phyloP scores from a whole-genome alignment of 345 rosid genomes.

The Rhizophora apiculata region DNA sequence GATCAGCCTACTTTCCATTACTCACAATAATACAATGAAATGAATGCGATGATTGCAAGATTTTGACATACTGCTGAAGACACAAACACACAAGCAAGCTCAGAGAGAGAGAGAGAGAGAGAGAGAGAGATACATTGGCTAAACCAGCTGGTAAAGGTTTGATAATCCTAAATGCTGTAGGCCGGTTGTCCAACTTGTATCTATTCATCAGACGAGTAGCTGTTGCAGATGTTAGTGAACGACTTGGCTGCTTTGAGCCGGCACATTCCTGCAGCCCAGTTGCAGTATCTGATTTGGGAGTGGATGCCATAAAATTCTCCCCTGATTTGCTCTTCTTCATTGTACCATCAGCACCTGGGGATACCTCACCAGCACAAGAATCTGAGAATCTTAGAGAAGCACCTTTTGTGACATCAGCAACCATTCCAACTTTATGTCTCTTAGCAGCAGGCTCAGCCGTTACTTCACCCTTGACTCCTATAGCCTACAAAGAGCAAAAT shows the following conservation, averaged over 20 bases:
- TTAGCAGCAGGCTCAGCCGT: slow-evolving; percentile 57
- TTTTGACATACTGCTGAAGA: too few species aligned
- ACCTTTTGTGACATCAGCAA: slow-evolving; percentile 38
- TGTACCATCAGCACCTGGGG: slow-evolving; percentile 32
- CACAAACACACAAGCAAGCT: too few species aligned
- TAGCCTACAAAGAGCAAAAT: slow-evolving; percentile 52
- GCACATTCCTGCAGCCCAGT: slow-evolving; percentile 35
- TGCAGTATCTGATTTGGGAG: slow-evolving; percentile 35
- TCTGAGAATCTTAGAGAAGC: slow-evolving; percentile 33
- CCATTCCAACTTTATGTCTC: slow-evolving; percentile 48
- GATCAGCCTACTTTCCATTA: slow-evolving; percentile 16
- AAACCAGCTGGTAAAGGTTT: slow-evolving; percentile 80
- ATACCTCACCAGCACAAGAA: slow-evolving; percentile 30
- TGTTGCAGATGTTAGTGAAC: slow-evolving; percentile 31
- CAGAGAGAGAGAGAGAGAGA: background rate
- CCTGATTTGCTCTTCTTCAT: slow-evolving; percentile 38
- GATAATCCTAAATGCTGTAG: slow-evolving; percentile 61
- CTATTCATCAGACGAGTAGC: slow-evolving; percentile 43
- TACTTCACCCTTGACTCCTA: slow-evolving; percentile 62
- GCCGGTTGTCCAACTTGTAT: slow-evolving; percentile 83
- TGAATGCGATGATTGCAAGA: too few species aligned
- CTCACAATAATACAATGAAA: background rate
- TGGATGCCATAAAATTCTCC: slow-evolving; percentile 36
- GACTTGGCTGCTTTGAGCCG: slow-evolving; percentile 43
- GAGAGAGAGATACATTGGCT: slow-evolving; percentile 58